Base-by-base conservation (phyloP, 106 monocot species). In the Hemerocallis citrina region DNA sequence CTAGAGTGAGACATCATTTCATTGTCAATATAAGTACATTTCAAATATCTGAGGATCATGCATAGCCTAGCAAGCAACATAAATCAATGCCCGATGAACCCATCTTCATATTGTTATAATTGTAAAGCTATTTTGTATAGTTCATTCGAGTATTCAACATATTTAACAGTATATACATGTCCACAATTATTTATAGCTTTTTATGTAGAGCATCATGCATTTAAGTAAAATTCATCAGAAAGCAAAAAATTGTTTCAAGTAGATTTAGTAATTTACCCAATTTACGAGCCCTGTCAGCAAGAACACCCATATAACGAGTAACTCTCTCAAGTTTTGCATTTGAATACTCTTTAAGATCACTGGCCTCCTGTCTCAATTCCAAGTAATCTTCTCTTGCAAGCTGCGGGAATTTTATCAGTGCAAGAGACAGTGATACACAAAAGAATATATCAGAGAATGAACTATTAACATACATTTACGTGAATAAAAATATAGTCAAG, bases 231-330 rank as follows among this genome's bases (percentile, higher is more conserved):
- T 4, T 40, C 39, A 5, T 38, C 20, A 21, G 21, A 9, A 71
- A 55, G 52, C 57, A 55, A 55, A 59, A 12, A 36, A 37, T 43
- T 32, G 4, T 17, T 49, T 52, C 23, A 39, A 34, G 12, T 41
- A 8, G 33, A 48, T 59, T n/a, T n/a, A n/a, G n/a, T n/a, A n/a
- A n/a, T n/a, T n/a, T 75, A 98, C 96, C 96, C 73, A 98, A 73
- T 72, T 98, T 98, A 27, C 67, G 84, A 56, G 88, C 81, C 57
- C 69, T 88, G 38, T 98, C 87, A 27, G 96, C 91, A 77, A 98
- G 84, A 75, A 85, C 88, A 50, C 91, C 92, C 43, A 98, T 75
- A 77, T 98, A 98, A 47, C 96, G 84, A 49, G 92, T 85, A 59
- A 92, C 88, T 17, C 96, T 74, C 63, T 88, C 85, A 58, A 98